A percentile compares a stretch with the other conserved stretches of the same genome.
phyloP scores from a whole-genome alignment of 495 filamentous ascomycete species.

The Xylaria nigripes region DNA sequence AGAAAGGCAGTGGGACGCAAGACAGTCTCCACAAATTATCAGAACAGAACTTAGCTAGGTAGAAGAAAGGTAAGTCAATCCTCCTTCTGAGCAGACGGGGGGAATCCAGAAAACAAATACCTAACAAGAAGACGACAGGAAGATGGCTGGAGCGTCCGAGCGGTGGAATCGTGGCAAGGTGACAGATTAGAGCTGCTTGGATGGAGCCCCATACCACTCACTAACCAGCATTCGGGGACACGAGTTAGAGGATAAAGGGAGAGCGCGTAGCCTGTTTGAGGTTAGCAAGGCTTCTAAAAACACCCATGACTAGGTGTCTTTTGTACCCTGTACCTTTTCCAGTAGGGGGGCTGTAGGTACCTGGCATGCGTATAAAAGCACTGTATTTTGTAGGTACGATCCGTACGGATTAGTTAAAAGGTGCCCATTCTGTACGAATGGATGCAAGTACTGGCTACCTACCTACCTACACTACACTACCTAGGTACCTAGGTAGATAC shows the following conservation, averaged over 20 bases:
- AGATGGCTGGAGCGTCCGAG: slow-evolving; percentile 11
- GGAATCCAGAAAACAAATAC: slow-evolving; percentile 8
- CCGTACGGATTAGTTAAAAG: too few relatives aligned
- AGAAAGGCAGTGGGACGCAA: not conserved
- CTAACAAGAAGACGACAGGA: slow-evolving; percentile 1
- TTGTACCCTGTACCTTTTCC: not conserved
- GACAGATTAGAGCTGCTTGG: slow-evolving; percentile 14
- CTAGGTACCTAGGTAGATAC: too few relatives aligned
- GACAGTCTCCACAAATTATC: slow-evolving; percentile 5
- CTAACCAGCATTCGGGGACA: slow-evolving; percentile 17
- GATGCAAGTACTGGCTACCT: too few relatives aligned
- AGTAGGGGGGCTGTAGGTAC: not conserved
- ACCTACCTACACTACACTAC: too few relatives aligned
- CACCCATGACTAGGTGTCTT: not conserved
- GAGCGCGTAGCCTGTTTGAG: slow-evolving; percentile 17
- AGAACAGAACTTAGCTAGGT: not conserved
- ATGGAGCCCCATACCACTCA: slow-evolving; percentile 13
- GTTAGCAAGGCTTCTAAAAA: slow-evolving; percentile 9
- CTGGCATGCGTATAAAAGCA: not conserved
- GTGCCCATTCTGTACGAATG: too few relatives aligned
- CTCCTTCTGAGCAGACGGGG: slow-evolving; percentile 1
- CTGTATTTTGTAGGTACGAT: too few relatives aligned
- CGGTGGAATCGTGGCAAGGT: slow-evolving; percentile 5
- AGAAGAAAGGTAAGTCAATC: not conserved
- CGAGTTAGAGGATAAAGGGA: slow-evolving; percentile 23